Evolutionary conservation across 78 protist species (phyloP).

Genomic region (Planoprotostelium fungivorum): DNA sequence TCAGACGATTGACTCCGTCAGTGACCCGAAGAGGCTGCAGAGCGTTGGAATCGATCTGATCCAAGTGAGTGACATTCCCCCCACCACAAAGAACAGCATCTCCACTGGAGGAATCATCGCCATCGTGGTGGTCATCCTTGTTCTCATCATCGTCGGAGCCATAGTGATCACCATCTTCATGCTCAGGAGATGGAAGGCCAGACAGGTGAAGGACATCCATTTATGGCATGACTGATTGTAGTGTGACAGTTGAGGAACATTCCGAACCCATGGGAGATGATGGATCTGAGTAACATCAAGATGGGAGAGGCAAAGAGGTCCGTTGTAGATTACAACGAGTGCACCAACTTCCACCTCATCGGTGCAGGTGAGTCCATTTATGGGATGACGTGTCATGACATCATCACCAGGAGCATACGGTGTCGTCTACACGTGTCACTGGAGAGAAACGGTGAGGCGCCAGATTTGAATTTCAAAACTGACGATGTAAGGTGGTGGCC

Average conservation of each 20-base stretch:
- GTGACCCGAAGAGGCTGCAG: no score
- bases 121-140: background rate
- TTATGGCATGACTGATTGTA: no score
- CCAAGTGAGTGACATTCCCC: background rate
- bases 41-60: no score
- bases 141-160: background rate
- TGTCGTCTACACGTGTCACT: background rate
- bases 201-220: background rate
- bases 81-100: background rate
- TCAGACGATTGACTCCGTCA: no score
- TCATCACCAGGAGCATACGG: background rate
- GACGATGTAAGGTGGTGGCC: no score
- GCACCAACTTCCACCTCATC: background rate
- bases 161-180: background rate
- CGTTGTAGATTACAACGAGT: background rate
- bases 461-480: no score
- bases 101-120: background rate
- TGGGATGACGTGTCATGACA: background rate
- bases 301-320: background rate
- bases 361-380: background rate
- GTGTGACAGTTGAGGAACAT: background rate
- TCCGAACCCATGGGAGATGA: background rate
- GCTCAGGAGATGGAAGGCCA: background rate
- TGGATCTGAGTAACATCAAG: background rate
- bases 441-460: background rate